These are phyloP conservation scores for Serendipita sp. DNA, from an alignment of 768 basidiomycete species.

Conservation along the genomic window DNA sequence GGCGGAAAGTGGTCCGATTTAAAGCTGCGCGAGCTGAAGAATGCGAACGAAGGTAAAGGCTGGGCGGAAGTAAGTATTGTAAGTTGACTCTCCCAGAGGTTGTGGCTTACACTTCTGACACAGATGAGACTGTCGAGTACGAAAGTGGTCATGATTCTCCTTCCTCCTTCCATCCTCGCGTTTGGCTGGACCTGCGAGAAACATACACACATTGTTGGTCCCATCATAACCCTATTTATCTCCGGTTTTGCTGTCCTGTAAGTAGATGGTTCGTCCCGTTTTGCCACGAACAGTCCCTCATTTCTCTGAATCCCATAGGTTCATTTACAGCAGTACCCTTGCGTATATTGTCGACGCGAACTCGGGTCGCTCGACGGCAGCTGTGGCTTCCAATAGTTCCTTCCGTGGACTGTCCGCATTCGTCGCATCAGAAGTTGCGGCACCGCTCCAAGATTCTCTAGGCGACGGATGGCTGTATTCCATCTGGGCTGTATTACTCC, in stretches of 20 bases:
- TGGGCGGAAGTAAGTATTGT: conserved; percentile 44
- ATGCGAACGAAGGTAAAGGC: conserved; percentile 29
- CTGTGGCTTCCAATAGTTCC: conserved; percentile 55
- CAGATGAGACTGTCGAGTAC: conserved; percentile 64
- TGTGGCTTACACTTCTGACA: background rate
- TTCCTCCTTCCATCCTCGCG: conserved; percentile 44
- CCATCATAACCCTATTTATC: conserved; percentile 58
- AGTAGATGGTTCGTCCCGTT: no score
- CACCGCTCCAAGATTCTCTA: conserved; percentile 52
- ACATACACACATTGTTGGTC: conserved; percentile 45
- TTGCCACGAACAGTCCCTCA: background rate
- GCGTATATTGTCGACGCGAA: conserved; percentile 85
- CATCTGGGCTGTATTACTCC: conserved; percentile 40
- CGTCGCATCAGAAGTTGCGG: conserved; percentile 52
- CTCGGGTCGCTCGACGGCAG: conserved; percentile 58
- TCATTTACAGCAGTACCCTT: conserved; percentile 52
- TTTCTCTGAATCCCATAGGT: conserved; percentile 19
- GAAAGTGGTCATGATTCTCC: conserved; percentile 35
- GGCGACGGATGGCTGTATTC: conserved; percentile 76
- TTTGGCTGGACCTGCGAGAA: conserved; percentile 64
- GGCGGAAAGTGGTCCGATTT: conserved; percentile 48
- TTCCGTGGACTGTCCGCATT: conserved; percentile 60
- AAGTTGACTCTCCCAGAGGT: background rate
- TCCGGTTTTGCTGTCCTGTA: conserved; percentile 64
- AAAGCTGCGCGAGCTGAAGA: conserved; percentile 29